Evolutionary conservation across 2,329 filamentous ascomycete genomes (phyloP), one percentile per base, ranked within the genome.

Genomic region (Pseudofabraea citricarpa): DNA sequence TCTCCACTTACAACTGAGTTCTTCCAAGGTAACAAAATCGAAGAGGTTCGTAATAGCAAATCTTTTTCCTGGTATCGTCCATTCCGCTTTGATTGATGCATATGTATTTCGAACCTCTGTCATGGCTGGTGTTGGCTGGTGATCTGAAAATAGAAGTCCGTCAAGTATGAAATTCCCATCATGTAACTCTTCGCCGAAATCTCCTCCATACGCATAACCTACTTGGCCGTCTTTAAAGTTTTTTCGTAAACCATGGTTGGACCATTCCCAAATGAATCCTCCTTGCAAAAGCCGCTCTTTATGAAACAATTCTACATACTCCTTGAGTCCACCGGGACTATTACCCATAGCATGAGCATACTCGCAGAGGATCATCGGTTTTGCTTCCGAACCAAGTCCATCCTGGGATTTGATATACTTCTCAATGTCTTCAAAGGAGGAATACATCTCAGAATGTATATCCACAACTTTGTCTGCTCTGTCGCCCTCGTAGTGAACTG

Each of bases 311-410:
- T 80, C 69, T 32, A 82, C 68, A 47, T 87, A 87, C 47, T 86
- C 83, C 44, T 81, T 73, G 10, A 87, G 68, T 36, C 74, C 75
- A 1, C 83, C 83, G 0, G 83, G 83, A 0, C 81, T 83, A 51
- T 86, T 87, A 6, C 83, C 83, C 82, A 87, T 86, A 2, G 83
- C 81, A 53, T 76, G 73, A 0, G 61, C 71, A 38, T 73, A 77
- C 47, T 79, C 74, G 54, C 73, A 77, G 2, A 76, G 68, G 1
- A 84, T 65, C 2, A 83, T 60, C 0, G 79, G 79, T 61, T 83
- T 76, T 4, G 20, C 19, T 9, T n/a, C 9, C 16, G 31, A 3
- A n/a, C 16, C 31, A 9, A 13, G 12, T 19, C 22, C 36, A 21
- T 44, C 44, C 26, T 16, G 33, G 2, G 9, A 19, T 23, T 45